Base-by-base conservation (phyloP, 768 basidiomycete genomes). In the Suillus decipiens region DNA sequence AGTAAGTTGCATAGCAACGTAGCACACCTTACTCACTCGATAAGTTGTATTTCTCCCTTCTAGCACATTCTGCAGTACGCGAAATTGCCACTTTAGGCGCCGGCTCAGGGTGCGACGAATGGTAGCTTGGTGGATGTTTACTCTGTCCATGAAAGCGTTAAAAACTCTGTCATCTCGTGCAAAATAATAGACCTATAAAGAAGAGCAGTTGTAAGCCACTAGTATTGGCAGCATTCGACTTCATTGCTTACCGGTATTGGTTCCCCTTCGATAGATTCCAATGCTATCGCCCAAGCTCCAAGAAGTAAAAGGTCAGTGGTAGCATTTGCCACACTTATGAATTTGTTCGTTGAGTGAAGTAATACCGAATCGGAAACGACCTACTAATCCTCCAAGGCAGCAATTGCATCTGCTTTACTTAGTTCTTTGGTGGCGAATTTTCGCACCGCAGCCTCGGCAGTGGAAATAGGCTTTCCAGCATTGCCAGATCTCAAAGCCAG, bases 81-180 rank as follows among this genome's bases (percentile, higher is more conserved):
- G 77, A 41, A 94, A 68, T 71, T 95, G 91, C 85, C 87, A 88
- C 67, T 85, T 87, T 28, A 94, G 75, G 42, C 86, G 82, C 34
- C 83, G 82, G 61, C 78, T 82, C 24, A 86, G 74, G 37, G 78
- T 77, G 48, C 75, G 79, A 45, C 83, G 79, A 47, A 89, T 84
- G 12, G 78, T 76, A 61, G 68, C 70, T 68, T 80, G 81, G 68
- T 84, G 76, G 34, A 62, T 66, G 53, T 73, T 70, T 45, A 66
- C 54, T 63, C 70, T 82, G 68, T 84, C 81, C 24, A 71, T 69
- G 63, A 94, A 91, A 2, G 87, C 84, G 66, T 82, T 88, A 75
- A 89, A 91, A 15, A 92, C 87, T 41, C 96, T 86, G 65, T 94
- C 90, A 74, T 99, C 96, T 24, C 96, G 85, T 50, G 96, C 96